A percentile compares a stretch with the other conserved stretches of the same genome.
phyloP scores from a whole-genome alignment of 352 stramenopile genomes.

The Pythium periplocum region DNA sequence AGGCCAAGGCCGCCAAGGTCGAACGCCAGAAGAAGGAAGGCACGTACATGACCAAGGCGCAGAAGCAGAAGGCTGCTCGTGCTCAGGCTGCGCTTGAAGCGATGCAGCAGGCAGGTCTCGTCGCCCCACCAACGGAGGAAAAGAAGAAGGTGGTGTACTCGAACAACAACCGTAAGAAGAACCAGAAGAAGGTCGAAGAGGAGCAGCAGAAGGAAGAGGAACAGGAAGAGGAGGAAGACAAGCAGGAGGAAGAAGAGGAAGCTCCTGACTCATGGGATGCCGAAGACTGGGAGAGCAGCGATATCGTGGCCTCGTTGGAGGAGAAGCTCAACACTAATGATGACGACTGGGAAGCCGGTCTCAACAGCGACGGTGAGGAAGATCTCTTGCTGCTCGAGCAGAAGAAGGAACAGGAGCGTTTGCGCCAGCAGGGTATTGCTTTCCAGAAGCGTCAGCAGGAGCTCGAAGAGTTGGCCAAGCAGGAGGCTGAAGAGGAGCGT shows the following conservation, averaged over 20 bases:
- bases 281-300: conserved; percentile 78
- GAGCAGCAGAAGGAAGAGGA: conserved; percentile 35
- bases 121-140: conserved; percentile 50
- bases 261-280: conserved; percentile 79
- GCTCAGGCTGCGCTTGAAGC: conserved; percentile 87
- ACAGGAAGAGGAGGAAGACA: conserved; percentile 30
- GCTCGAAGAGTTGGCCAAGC: conserved; percentile 57
- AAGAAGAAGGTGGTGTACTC: conserved; percentile 91
- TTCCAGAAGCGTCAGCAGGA: conserved; percentile 94
- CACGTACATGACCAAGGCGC: conserved; percentile 99
- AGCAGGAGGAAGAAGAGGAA: conserved; percentile 42
- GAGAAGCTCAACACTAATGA: conserved; percentile 62
- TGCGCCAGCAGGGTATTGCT: conserved; percentile 89
- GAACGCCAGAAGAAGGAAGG: conserved; percentile 95
- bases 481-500: conserved; percentile 55
- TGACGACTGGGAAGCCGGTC: conserved; percentile 25
- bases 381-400: conserved; percentile 94
- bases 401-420: conserved; percentile 90
- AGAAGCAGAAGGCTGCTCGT: conserved; percentile 92
- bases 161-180: conserved; percentile 70
- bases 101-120: conserved; percentile 91
- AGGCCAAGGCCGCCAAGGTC: conserved; percentile 81
- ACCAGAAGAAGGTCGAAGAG: conserved; percentile 28
- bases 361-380: conserved; percentile 86
- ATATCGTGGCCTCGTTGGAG: conserved; percentile 72